These are phyloP conservation scores for Tulasnella sp. DNA, from an alignment of 768 basidiomycete species.

Conservation along the genomic window DNA sequence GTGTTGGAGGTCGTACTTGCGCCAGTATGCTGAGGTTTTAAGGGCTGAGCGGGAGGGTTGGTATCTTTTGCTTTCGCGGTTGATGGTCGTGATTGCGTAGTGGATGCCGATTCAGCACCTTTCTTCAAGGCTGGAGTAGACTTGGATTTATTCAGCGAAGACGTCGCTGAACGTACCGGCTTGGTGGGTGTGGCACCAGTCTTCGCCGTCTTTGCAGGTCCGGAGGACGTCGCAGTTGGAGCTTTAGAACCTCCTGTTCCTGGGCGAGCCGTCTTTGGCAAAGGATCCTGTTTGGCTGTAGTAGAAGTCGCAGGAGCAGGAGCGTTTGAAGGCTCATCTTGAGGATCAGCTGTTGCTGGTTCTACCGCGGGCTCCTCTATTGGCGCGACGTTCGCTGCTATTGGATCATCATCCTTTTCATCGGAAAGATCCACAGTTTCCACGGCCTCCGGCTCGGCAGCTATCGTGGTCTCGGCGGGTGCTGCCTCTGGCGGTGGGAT, in stretches of 20 bases:
- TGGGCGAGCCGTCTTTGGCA: slow-evolving; percentile 31
- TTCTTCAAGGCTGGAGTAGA: slow-evolving; percentile 19
- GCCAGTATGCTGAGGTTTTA: slow-evolving; percentile 45
- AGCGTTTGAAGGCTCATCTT: slow-evolving; percentile 33
- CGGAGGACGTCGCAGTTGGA: slow-evolving; percentile 39
- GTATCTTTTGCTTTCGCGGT: neutral
- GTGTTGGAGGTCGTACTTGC: slow-evolving; percentile 43
- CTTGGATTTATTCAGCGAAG: slow-evolving; percentile 5
- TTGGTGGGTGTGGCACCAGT: neutral
- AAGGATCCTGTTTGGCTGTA: slow-evolving; percentile 7
- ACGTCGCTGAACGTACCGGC: neutral
- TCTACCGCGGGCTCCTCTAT: slow-evolving; percentile 30
- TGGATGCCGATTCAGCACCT: neutral
- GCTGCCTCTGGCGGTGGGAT: slow-evolving; percentile 30
- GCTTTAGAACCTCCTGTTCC: slow-evolving; percentile 24
- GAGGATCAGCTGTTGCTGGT: slow-evolving; percentile 34
- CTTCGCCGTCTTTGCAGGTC: slow-evolving; percentile 26
- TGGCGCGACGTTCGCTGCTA: slow-evolving; percentile 18
- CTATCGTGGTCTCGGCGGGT: slow-evolving; percentile 3
- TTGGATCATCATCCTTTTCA: slow-evolving; percentile 20
- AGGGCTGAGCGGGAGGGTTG: slow-evolving; percentile 29
- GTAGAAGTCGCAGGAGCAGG: slow-evolving; percentile 6
- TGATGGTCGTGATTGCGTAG: slow-evolving; percentile 13
- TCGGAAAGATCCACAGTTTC: slow-evolving; percentile 20
- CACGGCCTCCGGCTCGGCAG: slow-evolving; percentile 30